These are phyloP conservation scores for Aspergillus latus DNA, from an alignment of 2,329 filamentous ascomycete species.

Conservation along the genomic window DNA sequence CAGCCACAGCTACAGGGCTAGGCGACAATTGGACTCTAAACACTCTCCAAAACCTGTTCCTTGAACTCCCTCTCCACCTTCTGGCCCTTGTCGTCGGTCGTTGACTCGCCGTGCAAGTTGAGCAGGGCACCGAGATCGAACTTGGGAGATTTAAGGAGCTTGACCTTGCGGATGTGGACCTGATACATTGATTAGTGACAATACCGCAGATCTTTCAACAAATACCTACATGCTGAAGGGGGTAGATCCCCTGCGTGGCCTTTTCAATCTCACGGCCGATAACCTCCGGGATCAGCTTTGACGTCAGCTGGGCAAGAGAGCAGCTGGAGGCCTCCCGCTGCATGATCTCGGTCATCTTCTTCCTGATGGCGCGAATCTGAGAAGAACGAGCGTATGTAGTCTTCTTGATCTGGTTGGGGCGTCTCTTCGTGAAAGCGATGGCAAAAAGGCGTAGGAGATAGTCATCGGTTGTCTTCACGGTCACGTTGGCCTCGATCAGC, in stretches of 20 bases:
- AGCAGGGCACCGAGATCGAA: conserved; percentile 97
- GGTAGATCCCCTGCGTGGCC: conserved; percentile 98
- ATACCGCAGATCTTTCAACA: not conserved
- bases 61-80: conserved; percentile 99
- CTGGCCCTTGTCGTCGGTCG: conserved; percentile 92
- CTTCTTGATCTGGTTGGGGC: conserved; percentile 99
- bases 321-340: conserved; percentile 90
- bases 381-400: conserved; percentile 97
- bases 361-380: conserved; percentile 96
- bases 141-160: conserved; percentile 98
- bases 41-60: conserved; percentile 90
- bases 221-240: conserved; percentile 88
- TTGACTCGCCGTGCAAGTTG: conserved; percentile 95
- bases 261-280: conserved; percentile 99
- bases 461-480: conserved; percentile 99
- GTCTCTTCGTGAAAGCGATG: conserved; percentile 98
- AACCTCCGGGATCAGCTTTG: conserved; percentile 98
- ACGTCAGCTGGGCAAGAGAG: conserved; percentile 93
- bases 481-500: conserved; percentile 98
- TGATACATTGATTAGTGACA: conserved; percentile 48
- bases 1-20: conserved; percentile 74
- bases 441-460: conserved; percentile 99
- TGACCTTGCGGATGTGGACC: conserved; percentile 99
- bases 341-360: conserved; percentile 99
- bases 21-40: conserved; percentile 70